Percentiles rank a stretch among this genome's conserved stretches.
Conservation (phyloP, 2,329 filamentous ascomycete species). For the Cladosporium sp. region DNA sequence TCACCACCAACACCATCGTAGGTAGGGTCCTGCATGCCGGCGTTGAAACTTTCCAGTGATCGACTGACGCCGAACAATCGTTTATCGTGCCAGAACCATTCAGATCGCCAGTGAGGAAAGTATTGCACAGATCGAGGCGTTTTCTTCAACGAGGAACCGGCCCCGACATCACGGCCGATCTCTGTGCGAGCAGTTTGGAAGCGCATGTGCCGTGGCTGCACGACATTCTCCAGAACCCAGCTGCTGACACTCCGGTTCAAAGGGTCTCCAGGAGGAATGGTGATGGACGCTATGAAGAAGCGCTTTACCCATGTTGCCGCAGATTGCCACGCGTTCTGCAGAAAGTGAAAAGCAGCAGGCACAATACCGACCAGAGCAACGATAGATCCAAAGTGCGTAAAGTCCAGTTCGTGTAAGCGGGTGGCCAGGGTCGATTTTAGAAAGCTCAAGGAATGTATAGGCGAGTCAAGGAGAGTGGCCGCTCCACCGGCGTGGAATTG, state of each 20-base stretch:
- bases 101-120: slow-evolving; percentile 21
- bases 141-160: slow-evolving; percentile 22
- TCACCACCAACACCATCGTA: slow-evolving; percentile 25
- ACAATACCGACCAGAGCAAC: slow-evolving; percentile 20
- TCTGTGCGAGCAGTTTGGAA: slow-evolving; percentile 24
- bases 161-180: slow-evolving; percentile 17
- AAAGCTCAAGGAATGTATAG: slow-evolving; percentile 14
- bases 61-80: slow-evolving; percentile 18
- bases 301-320: slow-evolving; percentile 19
- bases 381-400: slow-evolving; percentile 23
- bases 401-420: slow-evolving; percentile 19
- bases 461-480: slow-evolving; percentile 13
- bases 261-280: slow-evolving; percentile 21
- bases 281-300: slow-evolving; percentile 23
- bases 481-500: slow-evolving; percentile 20
- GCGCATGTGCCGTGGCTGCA: slow-evolving; percentile 18
- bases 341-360: slow-evolving; percentile 18
- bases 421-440: slow-evolving; percentile 16
- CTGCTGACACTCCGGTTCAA: slow-evolving; percentile 22
- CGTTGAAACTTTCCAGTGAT: slow-evolving; percentile 19
- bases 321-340: slow-evolving; percentile 18
- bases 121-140: slow-evolving; percentile 20
- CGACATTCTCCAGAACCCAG: slow-evolving; percentile 22
- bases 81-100: slow-evolving; percentile 21
- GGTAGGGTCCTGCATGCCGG: slow-evolving; percentile 18